Evolutionary conservation across 176 grass and related monocot species (phyloP).

Genomic region (Phragmites australis): DNA sequence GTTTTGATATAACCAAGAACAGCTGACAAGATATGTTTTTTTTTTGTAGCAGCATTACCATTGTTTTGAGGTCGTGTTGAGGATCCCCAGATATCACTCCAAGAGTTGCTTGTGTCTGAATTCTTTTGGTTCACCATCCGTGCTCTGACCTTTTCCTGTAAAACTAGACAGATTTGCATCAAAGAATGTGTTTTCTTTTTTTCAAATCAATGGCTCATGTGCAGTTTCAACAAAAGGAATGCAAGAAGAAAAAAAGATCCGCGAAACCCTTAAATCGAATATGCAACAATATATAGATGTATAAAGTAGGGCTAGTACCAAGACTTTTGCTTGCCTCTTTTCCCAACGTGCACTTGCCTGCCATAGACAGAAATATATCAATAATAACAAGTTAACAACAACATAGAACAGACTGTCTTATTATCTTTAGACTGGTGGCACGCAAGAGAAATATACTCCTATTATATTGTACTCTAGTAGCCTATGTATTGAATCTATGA

Average conservation of each 20-base stretch:
- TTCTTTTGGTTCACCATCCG: constrained; percentile 66
- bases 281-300: neutral
- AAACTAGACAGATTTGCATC: neutral
- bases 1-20: neutral
- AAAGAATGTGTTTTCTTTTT: neutral
- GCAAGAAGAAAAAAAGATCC: neutral
- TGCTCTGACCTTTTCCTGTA: constrained; percentile 66
- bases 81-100: constrained; percentile 75
- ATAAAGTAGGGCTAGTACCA: constrained; percentile 55
- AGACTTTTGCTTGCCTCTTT: constrained; percentile 79
- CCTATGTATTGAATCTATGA: neutral
- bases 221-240: neutral
- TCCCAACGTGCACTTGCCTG: constrained; percentile 79
- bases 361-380: constrained; percentile 26
- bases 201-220: neutral
- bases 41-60: constrained; percentile 39
- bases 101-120: constrained; percentile 56
- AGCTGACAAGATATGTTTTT: neutral
- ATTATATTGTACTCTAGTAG: neutral
- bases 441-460: neutral
- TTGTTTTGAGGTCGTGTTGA: constrained; percentile 43
- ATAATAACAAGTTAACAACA: constrained; percentile 27
- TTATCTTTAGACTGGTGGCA: neutral
- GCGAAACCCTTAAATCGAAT: neutral
- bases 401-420: neutral